A percentile compares a stretch with the other conserved stretches of the same genome.
phyloP scores from a whole-genome alignment of 2,329 filamentous ascomycete species.

The Aspergillus tamarii region DNA sequence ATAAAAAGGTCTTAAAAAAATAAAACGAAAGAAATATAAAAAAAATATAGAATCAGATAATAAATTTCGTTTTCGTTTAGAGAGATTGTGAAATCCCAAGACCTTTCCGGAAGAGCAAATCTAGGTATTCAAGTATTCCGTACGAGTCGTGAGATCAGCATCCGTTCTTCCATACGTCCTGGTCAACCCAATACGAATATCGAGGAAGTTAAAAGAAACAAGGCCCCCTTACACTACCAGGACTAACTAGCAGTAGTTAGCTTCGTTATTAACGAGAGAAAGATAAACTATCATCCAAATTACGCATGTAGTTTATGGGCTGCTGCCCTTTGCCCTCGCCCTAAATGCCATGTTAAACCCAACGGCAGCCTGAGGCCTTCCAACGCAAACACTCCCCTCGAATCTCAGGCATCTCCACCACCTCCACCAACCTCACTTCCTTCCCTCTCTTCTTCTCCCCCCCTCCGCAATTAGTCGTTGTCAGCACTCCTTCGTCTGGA shows the following conservation, averaged over 20 bases:
- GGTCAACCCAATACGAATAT: conserved; percentile 3
- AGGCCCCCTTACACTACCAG: background rate
- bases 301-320: background rate
- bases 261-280: background rate
- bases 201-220: background rate
- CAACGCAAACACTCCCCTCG: conserved; percentile 9
- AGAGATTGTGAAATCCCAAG: background rate
- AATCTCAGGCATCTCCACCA: conserved; percentile 17
- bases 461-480: conserved; percentile 18
- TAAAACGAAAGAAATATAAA: background rate
- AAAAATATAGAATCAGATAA: background rate
- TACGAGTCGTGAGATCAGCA: conserved; percentile 10
- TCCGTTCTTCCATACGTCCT: background rate
- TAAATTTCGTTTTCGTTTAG: background rate
- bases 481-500: conserved; percentile 11
- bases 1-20: background rate
- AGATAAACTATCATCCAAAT: background rate
- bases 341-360: conserved; percentile 16
- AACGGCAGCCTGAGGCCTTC: conserved; percentile 25
- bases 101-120: background rate
- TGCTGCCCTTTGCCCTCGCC: background rate
- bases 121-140: background rate
- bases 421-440: conserved; percentile 15
- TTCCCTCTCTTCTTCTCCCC: conserved; percentile 13
- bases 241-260: background rate